Conservation (phyloP, 371 early-diverging fungal species). For the Chytridiales sp. region DNA sequence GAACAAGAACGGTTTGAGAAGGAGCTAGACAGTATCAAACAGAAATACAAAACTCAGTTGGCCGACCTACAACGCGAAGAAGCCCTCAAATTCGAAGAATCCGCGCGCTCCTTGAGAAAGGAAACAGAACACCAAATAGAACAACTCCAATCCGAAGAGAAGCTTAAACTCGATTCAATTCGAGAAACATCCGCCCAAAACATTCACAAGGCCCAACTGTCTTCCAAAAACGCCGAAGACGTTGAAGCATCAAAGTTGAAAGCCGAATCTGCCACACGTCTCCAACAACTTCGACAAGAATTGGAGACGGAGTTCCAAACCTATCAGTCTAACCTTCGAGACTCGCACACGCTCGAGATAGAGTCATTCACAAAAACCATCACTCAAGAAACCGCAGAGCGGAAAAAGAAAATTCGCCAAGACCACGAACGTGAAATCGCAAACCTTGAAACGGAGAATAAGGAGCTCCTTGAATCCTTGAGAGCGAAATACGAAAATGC, state of each 20-base stretch:
- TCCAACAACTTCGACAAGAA: constrained; percentile 18
- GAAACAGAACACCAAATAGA: neutral
- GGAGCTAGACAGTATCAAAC: constrained; percentile 11
- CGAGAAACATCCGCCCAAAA: neutral
- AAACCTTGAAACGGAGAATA: constrained; percentile 19
- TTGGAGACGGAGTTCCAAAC: constrained; percentile 5
- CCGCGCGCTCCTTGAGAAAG: too few species aligned
- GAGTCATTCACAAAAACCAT: neutral
- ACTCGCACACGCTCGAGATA: neutral
- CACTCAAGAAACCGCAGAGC: constrained; percentile 10
- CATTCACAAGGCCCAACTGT: neutral
- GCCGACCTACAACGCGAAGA: constrained; percentile 1
- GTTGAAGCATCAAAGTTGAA: neutral
- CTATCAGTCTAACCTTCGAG: constrained; percentile 5
- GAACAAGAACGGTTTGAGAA: constrained; percentile 22
- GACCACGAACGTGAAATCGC: constrained; percentile 7
- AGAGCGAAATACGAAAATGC: constrained; percentile 5
- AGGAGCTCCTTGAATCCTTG: constrained; percentile 16
- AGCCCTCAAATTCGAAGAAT: constrained; percentile 3
- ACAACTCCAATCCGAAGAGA: neutral
- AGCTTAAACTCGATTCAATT: neutral
- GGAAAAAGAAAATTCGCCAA: constrained; percentile 11
- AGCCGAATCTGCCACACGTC: constrained; percentile 5
- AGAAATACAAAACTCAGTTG: constrained; percentile 1
- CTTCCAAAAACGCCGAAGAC: neutral